Conservation (phyloP, 2,329 filamentous ascomycete species). For the Ascomycota sp. region DNA sequence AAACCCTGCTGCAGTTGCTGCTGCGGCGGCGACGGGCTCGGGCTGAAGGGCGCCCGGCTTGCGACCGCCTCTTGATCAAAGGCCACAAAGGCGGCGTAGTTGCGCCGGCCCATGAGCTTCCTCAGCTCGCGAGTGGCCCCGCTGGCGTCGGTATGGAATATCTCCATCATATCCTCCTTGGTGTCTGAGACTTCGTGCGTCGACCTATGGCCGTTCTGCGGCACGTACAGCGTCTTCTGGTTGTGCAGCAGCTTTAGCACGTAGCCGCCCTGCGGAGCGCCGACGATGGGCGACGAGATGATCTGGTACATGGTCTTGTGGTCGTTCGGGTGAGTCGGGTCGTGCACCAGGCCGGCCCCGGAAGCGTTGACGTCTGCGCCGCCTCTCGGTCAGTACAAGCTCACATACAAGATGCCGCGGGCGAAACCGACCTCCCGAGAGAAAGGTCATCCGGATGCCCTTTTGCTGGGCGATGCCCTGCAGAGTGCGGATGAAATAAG, state of each 20-base stretch:
- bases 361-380: slow-evolving; percentile 57
- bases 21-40: slow-evolving; percentile 10
- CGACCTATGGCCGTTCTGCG: slow-evolving; percentile 60
- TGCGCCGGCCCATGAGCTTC: slow-evolving; percentile 78
- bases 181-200: slow-evolving; percentile 63
- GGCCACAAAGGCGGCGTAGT: slow-evolving; percentile 82
- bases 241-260: slow-evolving; percentile 88
- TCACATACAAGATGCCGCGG: not conserved
- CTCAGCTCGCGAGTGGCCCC: slow-evolving; percentile 66
- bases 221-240: slow-evolving; percentile 79
- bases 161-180: slow-evolving; percentile 99
- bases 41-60: slow-evolving; percentile 15
- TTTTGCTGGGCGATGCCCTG: slow-evolving; percentile 92
- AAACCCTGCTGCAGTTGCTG: slow-evolving; percentile 22
- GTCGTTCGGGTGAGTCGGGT: slow-evolving; percentile 71
- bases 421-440: slow-evolving; percentile 51
- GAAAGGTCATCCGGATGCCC: slow-evolving; percentile 85
- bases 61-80: slow-evolving; percentile 70
- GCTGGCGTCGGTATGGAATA: slow-evolving; percentile 83
- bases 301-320: slow-evolving; percentile 99
- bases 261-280: slow-evolving; percentile 63
- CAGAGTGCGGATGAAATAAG: slow-evolving; percentile 84
- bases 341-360: slow-evolving; percentile 82
- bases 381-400: not conserved
- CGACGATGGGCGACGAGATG: slow-evolving; percentile 80